Evolutionary conservation across 139 green algal genomes (phyloP), one percentile per base, ranked within the genome.

Genomic region (Parachlorella kessleri): DNA sequence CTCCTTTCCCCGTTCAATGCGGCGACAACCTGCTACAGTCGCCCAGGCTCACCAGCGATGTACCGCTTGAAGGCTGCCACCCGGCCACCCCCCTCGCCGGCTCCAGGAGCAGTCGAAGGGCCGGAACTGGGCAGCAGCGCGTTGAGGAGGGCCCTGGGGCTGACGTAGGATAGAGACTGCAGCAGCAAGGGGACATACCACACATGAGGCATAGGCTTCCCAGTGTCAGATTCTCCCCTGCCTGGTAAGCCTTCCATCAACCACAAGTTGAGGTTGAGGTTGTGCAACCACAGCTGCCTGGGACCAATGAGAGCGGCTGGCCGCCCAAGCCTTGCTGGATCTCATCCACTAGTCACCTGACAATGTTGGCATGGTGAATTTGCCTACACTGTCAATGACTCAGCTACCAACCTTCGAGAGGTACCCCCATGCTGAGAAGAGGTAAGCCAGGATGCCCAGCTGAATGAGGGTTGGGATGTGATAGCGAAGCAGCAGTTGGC

Each of bases 31-130:
- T n/a, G n/a, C n/a, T n/a, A n/a, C n/a, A n/a, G n/a, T n/a, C n/a
- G n/a, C n/a, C n/a, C n/a, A 18, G 48, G 14, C 48, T 14, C n/a
- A 73, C 75, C 75, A 67, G 77, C 77, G 36, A 95, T 94, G 83
- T 87, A 95, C 32, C 88, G 79, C 79, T 87, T 89, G 79, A 93
- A 92, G 59, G 92, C 84, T 0, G 80, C 81, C 23, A 93, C 82
- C 2, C 90, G 81, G 21, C 71, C 75, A 8, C 30, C 48, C 3
- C 36, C 9, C 23, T 74, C n/a, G 38, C 35, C 41, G 28, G 66
- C n/a, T 8, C 30, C 38, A 28, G 40, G 10, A 39, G 37, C 24
- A 24, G 32, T 41, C 8, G 79, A 26, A 35, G 70, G 81, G 38
- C 55, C 55, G 28, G 66, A 66, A 30, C 71, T 77, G 5, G 90